phyloP scores from a whole-genome alignment of 2,329 filamentous ascomycete genomes.

The Hymenoscyphus scutula region DNA sequence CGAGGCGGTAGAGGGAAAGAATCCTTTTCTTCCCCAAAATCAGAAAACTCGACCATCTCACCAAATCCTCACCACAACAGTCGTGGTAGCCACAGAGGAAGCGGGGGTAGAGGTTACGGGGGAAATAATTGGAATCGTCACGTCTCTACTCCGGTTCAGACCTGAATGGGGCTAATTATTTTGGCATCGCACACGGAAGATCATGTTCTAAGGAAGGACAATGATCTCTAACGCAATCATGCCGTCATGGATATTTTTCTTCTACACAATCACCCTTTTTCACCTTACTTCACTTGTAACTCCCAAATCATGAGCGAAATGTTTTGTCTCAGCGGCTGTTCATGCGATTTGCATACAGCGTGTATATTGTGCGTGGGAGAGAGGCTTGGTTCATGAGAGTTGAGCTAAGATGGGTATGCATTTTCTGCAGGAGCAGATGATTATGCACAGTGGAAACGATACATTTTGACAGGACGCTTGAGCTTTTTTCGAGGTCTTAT shows the following conservation, averaged over 20 bases:
- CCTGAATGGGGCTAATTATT: slow-evolving; percentile 22
- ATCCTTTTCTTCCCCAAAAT: slow-evolving; percentile 26
- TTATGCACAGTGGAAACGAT: slow-evolving; percentile 1
- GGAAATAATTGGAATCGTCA: slow-evolving; percentile 31
- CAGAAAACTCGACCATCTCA: slow-evolving; percentile 25
- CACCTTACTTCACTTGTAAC: slow-evolving; percentile 35
- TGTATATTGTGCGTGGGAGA: slow-evolving; percentile 32
- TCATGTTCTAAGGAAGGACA: slow-evolving; percentile 7
- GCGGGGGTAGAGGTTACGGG: slow-evolving; percentile 30
- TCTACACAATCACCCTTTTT: slow-evolving; percentile 27
- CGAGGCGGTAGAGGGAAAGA: slow-evolving; percentile 35
- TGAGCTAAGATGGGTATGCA: slow-evolving; percentile 13
- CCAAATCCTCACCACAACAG: slow-evolving; percentile 25
- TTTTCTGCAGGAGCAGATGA: slow-evolving; percentile 19
- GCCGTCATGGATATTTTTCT: slow-evolving; percentile 28
- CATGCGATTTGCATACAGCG: slow-evolving; percentile 31
- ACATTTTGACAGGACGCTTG: slow-evolving; percentile 18
- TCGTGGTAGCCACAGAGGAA: slow-evolving; percentile 29
- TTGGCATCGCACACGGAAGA: slow-evolving; percentile 11
- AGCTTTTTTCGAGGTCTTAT: slow-evolving; percentile 17
- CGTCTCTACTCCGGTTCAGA: slow-evolving; percentile 32
- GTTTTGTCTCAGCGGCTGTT: slow-evolving; percentile 32
- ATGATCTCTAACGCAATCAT: slow-evolving; percentile 17
- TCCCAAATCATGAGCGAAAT: slow-evolving; percentile 24
- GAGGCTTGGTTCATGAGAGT: slow-evolving; percentile 23